Conservation (phyloP, 2,329 filamentous ascomycete genomes). For the Pseudocercospora pini-densiflorae region DNA sequence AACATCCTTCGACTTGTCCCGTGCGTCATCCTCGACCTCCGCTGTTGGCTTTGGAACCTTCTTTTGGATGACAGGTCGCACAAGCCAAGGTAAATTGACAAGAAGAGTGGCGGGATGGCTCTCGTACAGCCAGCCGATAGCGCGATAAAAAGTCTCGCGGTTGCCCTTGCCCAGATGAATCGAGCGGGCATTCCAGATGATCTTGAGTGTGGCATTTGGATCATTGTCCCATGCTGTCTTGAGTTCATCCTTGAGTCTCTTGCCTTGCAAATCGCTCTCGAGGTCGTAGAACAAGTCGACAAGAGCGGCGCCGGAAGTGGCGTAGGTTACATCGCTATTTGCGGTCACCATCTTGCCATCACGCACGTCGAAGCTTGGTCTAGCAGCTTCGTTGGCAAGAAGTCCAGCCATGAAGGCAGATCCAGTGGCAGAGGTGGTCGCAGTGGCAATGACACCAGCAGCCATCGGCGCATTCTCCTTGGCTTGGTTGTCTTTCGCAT, state of each 20-base stretch:
- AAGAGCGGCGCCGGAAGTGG: conserved; percentile 52
- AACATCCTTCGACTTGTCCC: conserved; percentile 35
- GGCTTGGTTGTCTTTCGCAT: background rate
- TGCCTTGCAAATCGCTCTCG: conserved; percentile 46
- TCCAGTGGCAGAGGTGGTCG: background rate
- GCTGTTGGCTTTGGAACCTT: conserved; percentile 48
- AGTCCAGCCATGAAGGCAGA: conserved; percentile 31
- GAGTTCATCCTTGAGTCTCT: conserved; percentile 49
- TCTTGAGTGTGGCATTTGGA: conserved; percentile 56
- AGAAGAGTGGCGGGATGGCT: conserved; percentile 61
- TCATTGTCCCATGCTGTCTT: conserved; percentile 57
- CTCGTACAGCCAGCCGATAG: conserved; percentile 58
- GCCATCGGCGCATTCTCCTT: background rate
- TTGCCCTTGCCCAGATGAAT: conserved; percentile 64
- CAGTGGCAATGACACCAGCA: too few relatives aligned
- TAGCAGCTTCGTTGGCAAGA: conserved; percentile 17
- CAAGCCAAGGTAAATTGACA: conserved; percentile 60
- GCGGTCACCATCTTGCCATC: conserved; percentile 55
- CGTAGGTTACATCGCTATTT: conserved; percentile 56
- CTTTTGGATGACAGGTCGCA: conserved; percentile 61
- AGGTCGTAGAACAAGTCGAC: conserved; percentile 62
- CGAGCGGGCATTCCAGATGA: conserved; percentile 65
- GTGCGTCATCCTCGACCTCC: conserved; percentile 19
- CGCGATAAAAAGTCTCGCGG: conserved; percentile 49
- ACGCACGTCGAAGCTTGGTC: conserved; percentile 28